Conservation (phyloP, 352 stramenopile species). For the Pythium biforme region DNA sequence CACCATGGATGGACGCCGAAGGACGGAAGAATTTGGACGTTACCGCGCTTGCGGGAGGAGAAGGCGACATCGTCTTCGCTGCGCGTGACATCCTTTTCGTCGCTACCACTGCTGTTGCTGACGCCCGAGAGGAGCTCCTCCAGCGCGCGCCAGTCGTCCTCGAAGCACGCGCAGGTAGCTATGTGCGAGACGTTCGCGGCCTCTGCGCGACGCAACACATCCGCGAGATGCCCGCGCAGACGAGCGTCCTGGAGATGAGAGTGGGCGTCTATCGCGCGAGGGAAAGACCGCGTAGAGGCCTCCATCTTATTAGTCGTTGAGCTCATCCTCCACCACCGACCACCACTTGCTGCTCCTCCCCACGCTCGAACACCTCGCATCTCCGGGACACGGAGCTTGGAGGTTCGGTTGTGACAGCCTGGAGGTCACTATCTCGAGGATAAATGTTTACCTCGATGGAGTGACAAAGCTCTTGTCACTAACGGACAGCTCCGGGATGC, state of each 20-base stretch:
- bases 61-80: background rate
- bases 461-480: slow-evolving; percentile 8
- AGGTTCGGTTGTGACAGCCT: background rate
- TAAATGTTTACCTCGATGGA: background rate
- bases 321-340: slow-evolving; percentile 8
- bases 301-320: background rate
- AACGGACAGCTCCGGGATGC: background rate
- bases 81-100: background rate
- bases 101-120: slow-evolving; percentile 1
- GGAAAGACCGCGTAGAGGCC: slow-evolving; percentile 15
- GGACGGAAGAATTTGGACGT: slow-evolving; percentile 39
- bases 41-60: background rate
- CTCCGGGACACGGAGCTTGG: too few relatives aligned
- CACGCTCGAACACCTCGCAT: background rate
- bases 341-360: background rate
- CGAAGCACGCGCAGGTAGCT: slow-evolving; percentile 61
- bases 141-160: slow-evolving; percentile 55
- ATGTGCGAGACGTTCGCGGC: slow-evolving; percentile 44
- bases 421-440: background rate
- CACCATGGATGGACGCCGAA: slow-evolving; percentile 85
- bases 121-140: slow-evolving; percentile 27
- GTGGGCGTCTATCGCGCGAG: slow-evolving; percentile 50
- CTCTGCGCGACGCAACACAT: slow-evolving; percentile 39
- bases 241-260: slow-evolving; percentile 71
- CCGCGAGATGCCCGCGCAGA: slow-evolving; percentile 20